Conservation (phyloP, 805 yeast genomes). For the Alloascoidea hylecoeti region DNA sequence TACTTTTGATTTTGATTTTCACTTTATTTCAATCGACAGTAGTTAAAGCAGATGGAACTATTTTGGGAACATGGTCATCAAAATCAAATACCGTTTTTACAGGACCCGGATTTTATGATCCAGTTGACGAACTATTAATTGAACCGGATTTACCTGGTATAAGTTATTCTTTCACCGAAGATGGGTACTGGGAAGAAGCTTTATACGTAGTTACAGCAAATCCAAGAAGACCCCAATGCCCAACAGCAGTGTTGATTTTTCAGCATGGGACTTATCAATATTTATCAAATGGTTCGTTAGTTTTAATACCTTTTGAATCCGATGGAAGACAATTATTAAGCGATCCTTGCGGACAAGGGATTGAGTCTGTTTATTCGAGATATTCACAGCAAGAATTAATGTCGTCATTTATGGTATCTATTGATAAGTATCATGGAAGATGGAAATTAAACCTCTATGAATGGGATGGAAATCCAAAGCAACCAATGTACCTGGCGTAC, state of each 20-base stretch:
- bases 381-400: constrained; percentile 57
- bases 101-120: constrained; percentile 94
- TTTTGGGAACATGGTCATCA: constrained; percentile 93
- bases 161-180: constrained; percentile 82
- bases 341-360: constrained; percentile 64
- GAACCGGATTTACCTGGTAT: constrained; percentile 96
- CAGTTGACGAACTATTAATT: constrained; percentile 83
- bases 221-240: constrained; percentile 64
- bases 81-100: constrained; percentile 91
- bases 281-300: constrained; percentile 49
- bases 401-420: constrained; percentile 37
- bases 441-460: constrained; percentile 60
- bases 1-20: too few species aligned
- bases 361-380: constrained; percentile 35
- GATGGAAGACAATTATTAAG: constrained; percentile 90
- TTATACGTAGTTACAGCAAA: constrained; percentile 64
- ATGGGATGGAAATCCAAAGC: constrained; percentile 44
- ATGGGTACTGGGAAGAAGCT: constrained; percentile 88
- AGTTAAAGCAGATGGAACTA: too few species aligned
- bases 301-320: constrained; percentile 59
- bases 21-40: too few species aligned
- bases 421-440: constrained; percentile 78
- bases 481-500: constrained; percentile 86
- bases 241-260: constrained; percentile 66
- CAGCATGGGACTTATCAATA: constrained; percentile 81